phyloP scores from a whole-genome alignment of 257 asterid species.

The Phtheirospermum japonicum region DNA sequence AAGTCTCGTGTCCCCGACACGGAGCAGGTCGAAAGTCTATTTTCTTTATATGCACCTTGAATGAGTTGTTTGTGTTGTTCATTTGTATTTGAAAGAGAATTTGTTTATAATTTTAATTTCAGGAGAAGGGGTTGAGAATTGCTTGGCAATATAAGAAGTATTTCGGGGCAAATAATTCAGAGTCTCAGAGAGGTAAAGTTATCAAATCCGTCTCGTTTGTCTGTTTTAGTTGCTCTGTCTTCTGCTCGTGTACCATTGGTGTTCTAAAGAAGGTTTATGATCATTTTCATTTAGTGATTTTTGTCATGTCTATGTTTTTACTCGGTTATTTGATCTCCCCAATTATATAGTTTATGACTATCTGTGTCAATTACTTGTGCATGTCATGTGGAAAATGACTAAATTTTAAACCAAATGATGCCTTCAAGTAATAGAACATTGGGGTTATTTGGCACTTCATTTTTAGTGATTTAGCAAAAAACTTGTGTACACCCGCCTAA shows the following conservation, averaged over 20 bases:
- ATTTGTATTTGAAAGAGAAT: constrained; percentile 1
- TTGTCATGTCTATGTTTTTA: too few relatives aligned
- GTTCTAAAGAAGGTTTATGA: background rate
- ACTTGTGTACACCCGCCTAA: too few relatives aligned
- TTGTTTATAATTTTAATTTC: constrained; percentile 23
- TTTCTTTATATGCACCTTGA: constrained; percentile 22
- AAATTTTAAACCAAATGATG: constrained; percentile 3
- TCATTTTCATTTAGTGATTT: constrained; percentile 4
- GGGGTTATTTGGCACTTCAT: background rate
- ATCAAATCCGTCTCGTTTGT: constrained; percentile 10
- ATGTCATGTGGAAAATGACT: constrained; percentile 3
- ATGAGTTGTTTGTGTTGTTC: constrained; percentile 4
- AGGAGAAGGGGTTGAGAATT: constrained; percentile 89
- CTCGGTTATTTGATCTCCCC: constrained; percentile 1
- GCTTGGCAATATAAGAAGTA: constrained; percentile 99
- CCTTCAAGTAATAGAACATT: background rate
- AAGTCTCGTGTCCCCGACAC: constrained; percentile 57
- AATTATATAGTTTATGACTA: constrained; percentile 1
- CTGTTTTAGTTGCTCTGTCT: constrained; percentile 7
- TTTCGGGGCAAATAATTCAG: constrained; percentile 63
- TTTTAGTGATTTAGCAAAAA: background rate
- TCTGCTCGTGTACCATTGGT: background rate
- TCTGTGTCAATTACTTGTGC: background rate
- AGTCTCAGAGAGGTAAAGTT: constrained; percentile 58
- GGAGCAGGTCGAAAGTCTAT: constrained; percentile 54